A percentile compares a stretch with the other conserved stretches of the same genome.
Evolutionary conservation across 1,139 yeast species (phyloP).

Genomic region (Yamadazyma atlantica): DNA sequence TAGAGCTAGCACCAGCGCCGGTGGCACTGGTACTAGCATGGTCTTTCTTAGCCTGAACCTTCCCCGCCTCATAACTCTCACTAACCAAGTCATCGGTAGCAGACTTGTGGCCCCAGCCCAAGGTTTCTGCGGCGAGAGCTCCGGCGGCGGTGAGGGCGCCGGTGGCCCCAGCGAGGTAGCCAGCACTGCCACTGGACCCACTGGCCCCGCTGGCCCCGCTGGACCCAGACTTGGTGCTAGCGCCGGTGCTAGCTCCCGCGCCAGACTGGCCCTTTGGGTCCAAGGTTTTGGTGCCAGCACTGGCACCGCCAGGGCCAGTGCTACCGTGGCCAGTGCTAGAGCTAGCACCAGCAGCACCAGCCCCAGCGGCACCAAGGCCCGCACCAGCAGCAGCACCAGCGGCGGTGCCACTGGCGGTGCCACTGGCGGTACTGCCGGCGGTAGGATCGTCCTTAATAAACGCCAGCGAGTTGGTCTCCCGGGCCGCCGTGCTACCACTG

Average conservation of each 20-base stretch:
- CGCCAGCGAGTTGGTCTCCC: constrained; percentile 5
- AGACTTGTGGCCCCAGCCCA: constrained; percentile 14
- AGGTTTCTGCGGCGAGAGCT: constrained; percentile 15
- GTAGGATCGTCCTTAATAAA: constrained; percentile 5
- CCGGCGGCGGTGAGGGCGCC: constrained; percentile 17
- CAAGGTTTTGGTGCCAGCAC: too few species aligned
- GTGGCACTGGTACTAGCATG: constrained; percentile 1
- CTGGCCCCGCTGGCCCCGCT: too few species aligned
- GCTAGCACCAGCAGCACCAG: too few species aligned
- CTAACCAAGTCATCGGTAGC: constrained; percentile 8
- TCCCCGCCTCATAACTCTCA: constrained; percentile 20
- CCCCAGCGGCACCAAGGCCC: not conserved
- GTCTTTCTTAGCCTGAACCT: constrained; percentile 12
- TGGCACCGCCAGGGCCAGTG: too few species aligned
- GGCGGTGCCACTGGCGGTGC: constrained; percentile 2
- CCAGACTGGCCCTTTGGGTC: too few species aligned
- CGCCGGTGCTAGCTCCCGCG: too few species aligned
- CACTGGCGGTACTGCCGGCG: constrained; percentile 1
- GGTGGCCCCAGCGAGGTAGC: constrained; percentile 15
- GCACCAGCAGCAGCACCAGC: constrained; percentile 2
- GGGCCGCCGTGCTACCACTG: constrained; percentile 11
- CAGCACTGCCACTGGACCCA: too few species aligned
- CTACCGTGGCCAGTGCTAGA: too few species aligned
- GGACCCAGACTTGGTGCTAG: too few species aligned
- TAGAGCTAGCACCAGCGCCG: constrained; percentile 5